Evolutionary conservation across 2,329 filamentous ascomycete genomes (phyloP).

Genomic region (Apiospora rasikravindrae): DNA sequence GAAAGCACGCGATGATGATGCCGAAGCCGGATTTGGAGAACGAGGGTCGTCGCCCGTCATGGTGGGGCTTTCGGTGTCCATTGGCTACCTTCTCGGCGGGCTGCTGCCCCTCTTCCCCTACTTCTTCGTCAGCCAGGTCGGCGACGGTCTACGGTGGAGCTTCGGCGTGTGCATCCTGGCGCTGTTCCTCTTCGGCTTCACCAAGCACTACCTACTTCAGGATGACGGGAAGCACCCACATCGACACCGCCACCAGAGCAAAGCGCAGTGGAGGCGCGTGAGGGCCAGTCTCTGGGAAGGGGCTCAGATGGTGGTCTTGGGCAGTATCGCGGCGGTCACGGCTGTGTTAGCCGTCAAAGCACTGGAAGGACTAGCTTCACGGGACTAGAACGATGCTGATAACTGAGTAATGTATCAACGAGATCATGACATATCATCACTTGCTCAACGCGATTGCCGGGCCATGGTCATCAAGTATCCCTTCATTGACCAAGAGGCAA

Average conservation of each 20-base stretch:
- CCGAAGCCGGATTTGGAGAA: constrained; percentile 22
- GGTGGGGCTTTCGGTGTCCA: constrained; percentile 68
- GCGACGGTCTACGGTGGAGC: constrained; percentile 61
- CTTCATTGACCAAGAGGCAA: background rate
- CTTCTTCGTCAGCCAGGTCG: constrained; percentile 58
- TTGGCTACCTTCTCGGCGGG: constrained; percentile 73
- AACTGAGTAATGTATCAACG: background rate
- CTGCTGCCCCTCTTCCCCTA: constrained; percentile 75
- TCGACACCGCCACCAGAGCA: constrained; percentile 21
- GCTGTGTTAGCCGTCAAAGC: constrained; percentile 59
- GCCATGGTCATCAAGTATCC: background rate
- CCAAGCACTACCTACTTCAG: constrained; percentile 58
- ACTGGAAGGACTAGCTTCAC: constrained; percentile 43
- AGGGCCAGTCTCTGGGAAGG: constrained; percentile 51
- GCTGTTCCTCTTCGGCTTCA: constrained; percentile 68
- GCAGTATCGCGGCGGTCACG: constrained; percentile 60
- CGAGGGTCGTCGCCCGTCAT: constrained; percentile 47
- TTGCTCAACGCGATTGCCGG: background rate
- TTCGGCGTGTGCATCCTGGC: constrained; percentile 65
- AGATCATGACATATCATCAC: background rate
- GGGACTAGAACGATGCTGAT: background rate
- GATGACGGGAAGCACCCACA: background rate
- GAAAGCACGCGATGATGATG: constrained; percentile 43
- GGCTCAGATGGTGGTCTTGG: constrained; percentile 61
- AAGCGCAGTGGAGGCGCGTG: constrained; percentile 38